phyloP scores from a whole-genome alignment of 805 yeast species.

The Zygoascus biomembranicola region DNA sequence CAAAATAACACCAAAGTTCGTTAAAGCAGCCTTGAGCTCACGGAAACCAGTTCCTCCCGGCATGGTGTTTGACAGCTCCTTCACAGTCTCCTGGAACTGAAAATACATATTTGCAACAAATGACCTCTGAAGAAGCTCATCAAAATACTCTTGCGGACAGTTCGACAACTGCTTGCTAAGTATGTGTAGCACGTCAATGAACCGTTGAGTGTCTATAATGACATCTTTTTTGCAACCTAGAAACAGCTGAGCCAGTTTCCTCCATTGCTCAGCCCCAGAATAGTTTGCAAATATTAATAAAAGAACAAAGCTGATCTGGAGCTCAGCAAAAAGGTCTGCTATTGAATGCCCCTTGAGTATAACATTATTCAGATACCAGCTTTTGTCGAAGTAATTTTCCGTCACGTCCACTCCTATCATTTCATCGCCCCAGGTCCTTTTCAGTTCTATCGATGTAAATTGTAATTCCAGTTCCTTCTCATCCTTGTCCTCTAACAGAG shows the following conservation, averaged over 20 bases:
- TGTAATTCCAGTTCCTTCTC: conserved; percentile 35
- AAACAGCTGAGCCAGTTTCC: conserved; percentile 38
- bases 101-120: conserved; percentile 16
- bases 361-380: conserved; percentile 45
- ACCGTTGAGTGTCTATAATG: conserved; percentile 21
- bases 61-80: neutral
- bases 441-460: conserved; percentile 31
- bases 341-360: conserved; percentile 21
- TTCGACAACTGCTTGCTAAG: conserved; percentile 33
- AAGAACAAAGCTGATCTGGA: conserved; percentile 44
- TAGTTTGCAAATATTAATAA: conserved; percentile 51
- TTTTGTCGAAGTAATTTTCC: conserved; percentile 47
- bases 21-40: neutral
- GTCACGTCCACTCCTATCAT: conserved; percentile 38
- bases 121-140: conserved; percentile 27
- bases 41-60: neutral
- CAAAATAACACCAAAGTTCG: neutral
- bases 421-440: conserved; percentile 31
- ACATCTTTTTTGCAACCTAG: conserved; percentile 31
- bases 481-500: conserved; percentile 23
- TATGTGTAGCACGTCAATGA: conserved; percentile 26
- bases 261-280: conserved; percentile 61
- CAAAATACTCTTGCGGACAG: conserved; percentile 37
- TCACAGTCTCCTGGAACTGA: conserved; percentile 4
- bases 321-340: conserved; percentile 39